Conservation (phyloP, 371 early-diverging fungal species). For the Enterocytospora artemiae region DNA sequence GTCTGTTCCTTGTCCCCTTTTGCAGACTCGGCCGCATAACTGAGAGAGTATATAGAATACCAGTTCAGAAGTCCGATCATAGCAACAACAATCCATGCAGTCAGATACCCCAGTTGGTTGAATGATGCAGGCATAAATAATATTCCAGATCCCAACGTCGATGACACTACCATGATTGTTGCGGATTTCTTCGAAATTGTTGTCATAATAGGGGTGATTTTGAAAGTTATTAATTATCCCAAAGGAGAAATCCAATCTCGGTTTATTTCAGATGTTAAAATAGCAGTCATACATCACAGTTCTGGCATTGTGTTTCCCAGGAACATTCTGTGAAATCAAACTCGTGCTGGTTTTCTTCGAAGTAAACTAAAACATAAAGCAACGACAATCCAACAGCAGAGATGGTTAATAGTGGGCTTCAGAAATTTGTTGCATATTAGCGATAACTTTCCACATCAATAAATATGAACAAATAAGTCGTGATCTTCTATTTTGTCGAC, state of each 20-base stretch:
- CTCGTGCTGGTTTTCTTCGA: no score
- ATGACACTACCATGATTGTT: constrained; percentile 41
- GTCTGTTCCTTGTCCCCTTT: not conserved
- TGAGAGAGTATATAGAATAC: constrained; percentile 46
- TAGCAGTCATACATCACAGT: not conserved
- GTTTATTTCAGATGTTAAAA: not conserved
- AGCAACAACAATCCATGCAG: constrained; percentile 26
- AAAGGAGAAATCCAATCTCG: not conserved
- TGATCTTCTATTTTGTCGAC: no score
- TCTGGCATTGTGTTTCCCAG: not conserved
- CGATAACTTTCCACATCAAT: no score
- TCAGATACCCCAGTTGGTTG: constrained; percentile 42
- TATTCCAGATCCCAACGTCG: constrained; percentile 55
- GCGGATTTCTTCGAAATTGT: constrained; percentile 23
- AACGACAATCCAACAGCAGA: no score
- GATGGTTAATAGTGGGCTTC: no score
- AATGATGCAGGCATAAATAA: constrained; percentile 49
- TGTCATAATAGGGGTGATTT: constrained; percentile 4
- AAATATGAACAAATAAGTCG: no score
- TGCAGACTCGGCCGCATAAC: constrained; percentile 32
- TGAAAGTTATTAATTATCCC: not conserved
- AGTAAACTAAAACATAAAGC: no score
- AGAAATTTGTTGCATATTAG: no score
- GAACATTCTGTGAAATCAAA: no score
- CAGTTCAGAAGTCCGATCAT: constrained; percentile 34